Evolutionary conservation across 2,329 filamentous ascomycete genomes (phyloP).

Genomic region (Fusarium robinianum): DNA sequence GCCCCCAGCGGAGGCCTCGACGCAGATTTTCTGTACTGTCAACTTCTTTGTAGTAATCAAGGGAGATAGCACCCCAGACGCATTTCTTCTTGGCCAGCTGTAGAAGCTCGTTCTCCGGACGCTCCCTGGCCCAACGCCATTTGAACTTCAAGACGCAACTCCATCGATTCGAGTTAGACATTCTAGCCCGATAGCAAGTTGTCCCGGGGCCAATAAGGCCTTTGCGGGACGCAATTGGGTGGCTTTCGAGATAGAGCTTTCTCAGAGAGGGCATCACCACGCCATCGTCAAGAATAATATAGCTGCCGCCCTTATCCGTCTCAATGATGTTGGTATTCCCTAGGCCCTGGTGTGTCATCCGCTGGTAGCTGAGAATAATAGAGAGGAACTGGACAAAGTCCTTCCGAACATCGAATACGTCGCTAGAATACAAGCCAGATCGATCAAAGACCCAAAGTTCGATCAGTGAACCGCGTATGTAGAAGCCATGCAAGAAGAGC

Average conservation of each 20-base stretch:
- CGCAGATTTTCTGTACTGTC: constrained; percentile 27
- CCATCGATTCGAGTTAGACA: constrained; percentile 33
- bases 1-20: constrained; percentile 18
- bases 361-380: constrained; percentile 38
- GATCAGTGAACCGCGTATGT: constrained; percentile 38
- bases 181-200: constrained; percentile 40
- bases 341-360: constrained; percentile 38
- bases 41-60: constrained; percentile 34
- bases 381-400: constrained; percentile 38
- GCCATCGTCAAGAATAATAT: constrained; percentile 16
- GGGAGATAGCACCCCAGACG: constrained; percentile 37
- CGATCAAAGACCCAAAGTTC: constrained; percentile 46
- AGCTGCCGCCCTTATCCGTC: constrained; percentile 31
- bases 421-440: constrained; percentile 42
- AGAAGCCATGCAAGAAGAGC: constrained; percentile 45
- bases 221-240: constrained; percentile 35
- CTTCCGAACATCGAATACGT: constrained; percentile 38
- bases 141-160: constrained; percentile 40
- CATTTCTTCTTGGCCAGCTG: constrained; percentile 35
- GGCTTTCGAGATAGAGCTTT: constrained; percentile 39
- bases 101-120: constrained; percentile 41
- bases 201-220: constrained; percentile 38
- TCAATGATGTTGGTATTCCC: constrained; percentile 31
- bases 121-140: constrained; percentile 40
- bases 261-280: constrained; percentile 17